Percentiles rank a stretch among this genome's conserved stretches.
phyloP scores from a whole-genome alignment of 2,329 filamentous ascomycete genomes.

The Paecilomyces sp. region DNA sequence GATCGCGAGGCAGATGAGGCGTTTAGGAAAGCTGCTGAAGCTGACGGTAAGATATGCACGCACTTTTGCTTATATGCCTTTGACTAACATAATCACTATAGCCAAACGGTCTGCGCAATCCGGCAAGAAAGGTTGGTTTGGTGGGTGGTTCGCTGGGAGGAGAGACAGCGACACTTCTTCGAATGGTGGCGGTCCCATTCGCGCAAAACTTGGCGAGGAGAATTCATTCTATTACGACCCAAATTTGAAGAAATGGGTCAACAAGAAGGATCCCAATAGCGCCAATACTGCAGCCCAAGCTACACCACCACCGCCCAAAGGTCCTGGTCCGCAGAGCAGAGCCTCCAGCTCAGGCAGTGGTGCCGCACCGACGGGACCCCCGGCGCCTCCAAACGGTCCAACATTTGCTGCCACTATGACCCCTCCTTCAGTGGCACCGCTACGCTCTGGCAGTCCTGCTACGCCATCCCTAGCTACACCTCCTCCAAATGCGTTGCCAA shows the following conservation, averaged over 20 bases:
- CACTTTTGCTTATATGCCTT: neutral
- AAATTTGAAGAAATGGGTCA: conserved; percentile 96
- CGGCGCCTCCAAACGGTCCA: conserved; percentile 11
- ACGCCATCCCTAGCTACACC: conserved; percentile 20
- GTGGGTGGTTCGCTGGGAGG: conserved; percentile 74
- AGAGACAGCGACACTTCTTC: conserved; percentile 56
- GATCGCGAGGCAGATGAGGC: conserved; percentile 78
- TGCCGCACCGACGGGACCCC: conserved; percentile 10
- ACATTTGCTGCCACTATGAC: conserved; percentile 4
- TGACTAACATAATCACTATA: conserved; percentile 41
- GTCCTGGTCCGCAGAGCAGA: conserved; percentile 41
- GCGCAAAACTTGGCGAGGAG: conserved; percentile 88
- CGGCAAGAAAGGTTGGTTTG: conserved; percentile 62
- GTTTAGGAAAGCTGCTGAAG: conserved; percentile 74
- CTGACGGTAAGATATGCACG: conserved; percentile 43
- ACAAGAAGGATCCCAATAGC: conserved; percentile 73
- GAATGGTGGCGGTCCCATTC: conserved; percentile 56
- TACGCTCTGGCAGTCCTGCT: conserved; percentile 24
- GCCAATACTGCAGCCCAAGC: conserved; percentile 53
- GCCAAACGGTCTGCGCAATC: conserved; percentile 27
- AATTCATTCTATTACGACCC: conserved; percentile 91
- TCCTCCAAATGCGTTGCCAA: conserved; percentile 18
- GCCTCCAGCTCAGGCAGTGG: conserved; percentile 48
- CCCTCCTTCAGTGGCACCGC: conserved; percentile 7
- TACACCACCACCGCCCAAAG: conserved; percentile 73